phyloP scores from a whole-genome alignment of 495 filamentous ascomycete genomes.

The Penicillium macrosclerotiorum region DNA sequence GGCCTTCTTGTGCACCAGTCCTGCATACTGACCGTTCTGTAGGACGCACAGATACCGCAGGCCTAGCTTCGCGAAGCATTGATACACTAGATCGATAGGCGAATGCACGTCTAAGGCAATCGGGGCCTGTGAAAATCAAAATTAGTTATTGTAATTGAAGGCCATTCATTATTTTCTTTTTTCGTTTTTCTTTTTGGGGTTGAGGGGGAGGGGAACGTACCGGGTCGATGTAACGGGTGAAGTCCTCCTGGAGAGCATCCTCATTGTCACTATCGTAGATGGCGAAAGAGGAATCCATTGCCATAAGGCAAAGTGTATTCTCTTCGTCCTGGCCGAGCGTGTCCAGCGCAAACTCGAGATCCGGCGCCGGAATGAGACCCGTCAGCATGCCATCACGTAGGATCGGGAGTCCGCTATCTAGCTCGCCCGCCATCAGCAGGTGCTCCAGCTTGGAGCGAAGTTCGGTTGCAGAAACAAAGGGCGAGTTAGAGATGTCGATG shows the following conservation, averaged over 20 bases:
- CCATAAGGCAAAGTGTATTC: constrained; percentile 77
- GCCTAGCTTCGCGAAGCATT: constrained; percentile 94
- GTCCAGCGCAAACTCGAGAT: constrained; percentile 91
- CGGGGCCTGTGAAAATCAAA: constrained; percentile 54
- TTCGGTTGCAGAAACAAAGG: constrained; percentile 68
- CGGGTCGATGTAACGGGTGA: constrained; percentile 88
- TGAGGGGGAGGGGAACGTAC: constrained; percentile 33
- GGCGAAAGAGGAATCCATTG: constrained; percentile 53
- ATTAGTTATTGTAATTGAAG: constrained; percentile 4
- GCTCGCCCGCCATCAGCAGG: constrained; percentile 80
- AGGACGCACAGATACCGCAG: constrained; percentile 90
- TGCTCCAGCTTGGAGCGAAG: constrained; percentile 77
- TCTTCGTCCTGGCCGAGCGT: constrained; percentile 67
- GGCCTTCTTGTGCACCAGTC: constrained; percentile 93
- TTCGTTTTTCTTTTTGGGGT: too few relatives aligned
- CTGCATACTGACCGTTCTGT: constrained; percentile 78
- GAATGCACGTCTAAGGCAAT: constrained; percentile 84
- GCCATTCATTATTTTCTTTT: too few relatives aligned
- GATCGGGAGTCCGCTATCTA: constrained; percentile 90
- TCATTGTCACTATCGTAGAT: constrained; percentile 52
- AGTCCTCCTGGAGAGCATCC: constrained; percentile 54
- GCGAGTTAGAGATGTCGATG: constrained; percentile 83
- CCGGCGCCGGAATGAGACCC: constrained; percentile 89
- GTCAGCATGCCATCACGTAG: constrained; percentile 75
- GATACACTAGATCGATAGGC: constrained; percentile 93